Evolutionary conservation across 1,284 basidiomycete species (phyloP).

Genomic region (Entoloma clypeatum): DNA sequence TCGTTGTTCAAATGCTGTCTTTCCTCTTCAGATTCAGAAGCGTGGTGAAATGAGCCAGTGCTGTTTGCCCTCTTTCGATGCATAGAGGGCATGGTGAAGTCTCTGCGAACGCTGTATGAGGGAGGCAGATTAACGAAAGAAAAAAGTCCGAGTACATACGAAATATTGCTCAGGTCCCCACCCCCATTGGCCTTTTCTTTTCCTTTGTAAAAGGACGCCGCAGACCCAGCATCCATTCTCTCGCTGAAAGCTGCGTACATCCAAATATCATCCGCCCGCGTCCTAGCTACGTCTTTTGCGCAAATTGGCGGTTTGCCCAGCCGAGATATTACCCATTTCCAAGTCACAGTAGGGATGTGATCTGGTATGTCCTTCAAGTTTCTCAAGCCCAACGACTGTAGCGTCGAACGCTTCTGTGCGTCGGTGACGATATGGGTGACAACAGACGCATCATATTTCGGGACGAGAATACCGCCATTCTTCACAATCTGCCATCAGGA

Average conservation of each 20-base stretch:
- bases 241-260: slow-evolving; percentile 44
- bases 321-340: slow-evolving; percentile 52
- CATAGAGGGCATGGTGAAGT: too few species aligned
- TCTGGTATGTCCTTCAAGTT: slow-evolving; percentile 52
- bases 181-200: slow-evolving; percentile 18
- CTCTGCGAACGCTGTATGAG: too few species aligned
- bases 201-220: slow-evolving; percentile 17
- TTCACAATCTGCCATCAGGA: slow-evolving; percentile 45
- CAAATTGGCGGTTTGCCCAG: slow-evolving; percentile 20
- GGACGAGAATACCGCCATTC: slow-evolving; percentile 53
- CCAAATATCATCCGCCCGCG: slow-evolving; percentile 37
- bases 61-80: too few species aligned
- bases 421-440: slow-evolving; percentile 67
- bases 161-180: slow-evolving; percentile 35
- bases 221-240: slow-evolving; percentile 42
- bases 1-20: background rate
- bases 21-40: slow-evolving; percentile 17
- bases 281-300: slow-evolving; percentile 27
- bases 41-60: too few species aligned
- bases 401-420: slow-evolving; percentile 24
- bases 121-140: too few species aligned
- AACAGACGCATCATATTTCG: slow-evolving; percentile 46
- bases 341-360: slow-evolving; percentile 57
- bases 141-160: too few species aligned
- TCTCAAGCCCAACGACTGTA: slow-evolving; percentile 43